phyloP scores from a whole-genome alignment of 805 yeast genomes.

The Wickerhamiella dianesei region DNA sequence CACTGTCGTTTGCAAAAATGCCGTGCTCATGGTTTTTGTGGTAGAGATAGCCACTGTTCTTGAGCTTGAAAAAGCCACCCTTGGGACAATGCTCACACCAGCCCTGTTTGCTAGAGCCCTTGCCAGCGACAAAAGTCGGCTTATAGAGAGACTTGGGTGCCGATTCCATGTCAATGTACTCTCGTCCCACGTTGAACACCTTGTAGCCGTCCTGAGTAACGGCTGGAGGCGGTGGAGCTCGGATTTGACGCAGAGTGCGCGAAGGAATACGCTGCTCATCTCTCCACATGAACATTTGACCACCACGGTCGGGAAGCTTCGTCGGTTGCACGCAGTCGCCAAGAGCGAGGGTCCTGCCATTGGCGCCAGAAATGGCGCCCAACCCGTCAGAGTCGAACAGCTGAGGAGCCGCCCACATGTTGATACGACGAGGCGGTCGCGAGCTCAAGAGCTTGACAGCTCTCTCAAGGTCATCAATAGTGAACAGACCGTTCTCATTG shows the following conservation, averaged over 20 bases:
- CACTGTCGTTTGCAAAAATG: constrained; percentile 16
- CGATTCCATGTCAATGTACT: constrained; percentile 7
- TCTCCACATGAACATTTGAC: background rate
- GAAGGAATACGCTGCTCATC: constrained; percentile 12
- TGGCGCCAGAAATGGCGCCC: background rate
- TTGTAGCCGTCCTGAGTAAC: background rate
- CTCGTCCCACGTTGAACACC: background rate
- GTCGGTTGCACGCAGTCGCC: too few relatives aligned
- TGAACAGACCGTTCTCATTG: constrained; percentile 9
- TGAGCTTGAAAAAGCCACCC: constrained; percentile 15
- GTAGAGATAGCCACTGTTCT: constrained; percentile 18
- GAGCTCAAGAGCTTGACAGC: constrained; percentile 9
- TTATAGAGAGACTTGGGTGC: constrained; percentile 6
- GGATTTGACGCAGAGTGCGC: constrained; percentile 6
- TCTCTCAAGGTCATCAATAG: constrained; percentile 7
- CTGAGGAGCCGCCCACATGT: constrained; percentile 16
- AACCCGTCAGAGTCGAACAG: constrained; percentile 7
- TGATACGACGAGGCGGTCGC: constrained; percentile 19
- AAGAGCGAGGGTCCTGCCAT: too few relatives aligned
- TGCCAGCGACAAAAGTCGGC: constrained; percentile 14
- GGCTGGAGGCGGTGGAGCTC: constrained; percentile 7
- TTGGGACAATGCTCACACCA: constrained; percentile 18
- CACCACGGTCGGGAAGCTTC: background rate
- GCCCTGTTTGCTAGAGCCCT: constrained; percentile 14
- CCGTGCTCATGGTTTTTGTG: constrained; percentile 21